A percentile compares a stretch with the other conserved stretches of the same genome.
Conservation (phyloP, 163 green algal species). For the Scenedesmus sp. region DNA sequence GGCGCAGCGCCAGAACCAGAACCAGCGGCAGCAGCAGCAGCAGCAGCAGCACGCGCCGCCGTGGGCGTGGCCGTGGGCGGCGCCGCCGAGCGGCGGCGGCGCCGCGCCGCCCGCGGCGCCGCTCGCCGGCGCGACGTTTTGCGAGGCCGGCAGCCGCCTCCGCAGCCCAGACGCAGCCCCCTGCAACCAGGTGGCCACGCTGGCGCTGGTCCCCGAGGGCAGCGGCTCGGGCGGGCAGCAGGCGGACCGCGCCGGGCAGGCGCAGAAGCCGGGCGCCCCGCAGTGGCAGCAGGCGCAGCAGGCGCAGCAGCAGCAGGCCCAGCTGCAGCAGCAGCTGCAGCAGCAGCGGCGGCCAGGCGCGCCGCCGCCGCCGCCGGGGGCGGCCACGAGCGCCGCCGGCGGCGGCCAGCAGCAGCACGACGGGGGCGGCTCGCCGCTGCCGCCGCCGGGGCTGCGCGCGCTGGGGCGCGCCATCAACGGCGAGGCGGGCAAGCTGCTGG, state of each 20-base stretch:
- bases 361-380: constrained; percentile 2
- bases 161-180: too few species aligned
- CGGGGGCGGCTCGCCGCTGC: background rate
- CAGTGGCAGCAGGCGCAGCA: background rate
- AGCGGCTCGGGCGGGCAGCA: too few species aligned
- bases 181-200: too few species aligned
- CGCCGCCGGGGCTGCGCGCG: constrained; percentile 8
- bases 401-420: constrained; percentile 28
- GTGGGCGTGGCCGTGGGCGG: background rate
- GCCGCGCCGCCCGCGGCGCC: background rate
- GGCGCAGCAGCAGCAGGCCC: constrained; percentile 29
- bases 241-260: background rate
- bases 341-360: background rate
- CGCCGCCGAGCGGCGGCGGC: background rate
- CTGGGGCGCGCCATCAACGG: constrained; percentile 17
- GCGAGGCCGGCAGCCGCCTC: too few species aligned
- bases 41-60: constrained; percentile 8
- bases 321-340: constrained; percentile 7
- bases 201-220: too few species aligned
- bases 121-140: too few species aligned
- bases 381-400: background rate
- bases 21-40: constrained; percentile 11
- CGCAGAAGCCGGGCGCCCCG: background rate
- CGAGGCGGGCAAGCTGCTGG: constrained; percentile 26
- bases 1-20: constrained; percentile 16